Base-by-base conservation (phyloP, 208 protist species). In the Crithidia mellificae region DNA sequence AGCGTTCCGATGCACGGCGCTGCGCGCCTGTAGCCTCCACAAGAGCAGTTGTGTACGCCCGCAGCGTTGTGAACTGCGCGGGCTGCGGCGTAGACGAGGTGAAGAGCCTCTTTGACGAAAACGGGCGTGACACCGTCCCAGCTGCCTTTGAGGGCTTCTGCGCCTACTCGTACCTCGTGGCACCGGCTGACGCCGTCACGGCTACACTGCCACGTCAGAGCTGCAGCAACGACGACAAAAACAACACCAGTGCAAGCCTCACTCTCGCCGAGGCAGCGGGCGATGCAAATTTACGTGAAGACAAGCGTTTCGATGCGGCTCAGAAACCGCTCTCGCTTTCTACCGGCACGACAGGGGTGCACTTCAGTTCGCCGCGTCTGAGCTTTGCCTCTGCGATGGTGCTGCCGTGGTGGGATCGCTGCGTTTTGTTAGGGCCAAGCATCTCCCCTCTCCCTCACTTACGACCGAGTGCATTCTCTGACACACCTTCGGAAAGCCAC, bases 401-500 rank as follows among this genome's bases (percentile, higher is more conserved):
- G 61, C 36, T 90, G 53, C 90, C 90, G 50, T 96, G 88, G 87
- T 77, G 78, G 63, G 83, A 93, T 56, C 66, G 63, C 12, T 86
- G 79, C 34, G 74, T 92, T n/a, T 63, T 96, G 62, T 51, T 96
- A 32, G 90, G 90, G 19, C 90, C 90, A 24, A 80, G 73, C 43
- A 67, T 88, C 6, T 70, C 80, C 14, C 61, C 69, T 2, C 38
- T 86, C 1, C 34, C 36, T 15, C 39, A 30, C 1, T 57, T 78
- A 24, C 74, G 56, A 2, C 63, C 41, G 27, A 15, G 50, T 25
- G 27, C n/a, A 29, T 1, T 7, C 2, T n/a, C 6, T 4, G 34
- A 15, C 5, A n/a, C 7, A n/a, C 2, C 20, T 1, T 2, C 9
- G 32, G 3, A 20, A 12, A 4, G 6, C 1, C 8, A 27, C 32